Base-by-base conservation (phyloP, 2,329 filamentous ascomycete species). In the Raffaelea deltoideospora region DNA sequence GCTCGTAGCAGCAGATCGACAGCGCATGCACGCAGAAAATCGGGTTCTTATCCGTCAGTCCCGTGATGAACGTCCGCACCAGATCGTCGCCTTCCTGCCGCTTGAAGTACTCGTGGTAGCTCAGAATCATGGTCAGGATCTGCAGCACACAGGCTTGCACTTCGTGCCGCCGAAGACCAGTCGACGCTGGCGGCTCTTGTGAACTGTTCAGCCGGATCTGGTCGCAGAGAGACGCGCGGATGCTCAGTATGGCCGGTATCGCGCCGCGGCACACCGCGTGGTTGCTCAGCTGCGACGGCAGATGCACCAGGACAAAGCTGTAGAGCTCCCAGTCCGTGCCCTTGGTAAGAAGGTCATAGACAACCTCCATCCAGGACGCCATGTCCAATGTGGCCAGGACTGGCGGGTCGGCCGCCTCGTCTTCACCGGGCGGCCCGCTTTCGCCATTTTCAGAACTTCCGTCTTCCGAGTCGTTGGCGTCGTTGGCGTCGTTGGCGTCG, bases 21-120 rank as follows among this genome's bases (percentile, higher is more conserved):
- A 98, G 64, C 0, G 88, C 88, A 54, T 98, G 88, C 37, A 98
- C 94, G 56, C 90, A 98, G 43, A 77, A 82, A 50, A 87, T 90
- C 17, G 86, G 85, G 37, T 85, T 92, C 44, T 81, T 73, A 49
- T 94, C 86, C 71, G 79, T 75, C 40, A 96, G 83, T 2, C 88
- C 88, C 38, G 80, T 71, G 46, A 92, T 75, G 51, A 98, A 95
- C 0, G 83, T 76, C 45, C 78, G 77, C 20, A 94, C 84, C 26
- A 94, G 76, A 29, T 93, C 85, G 49, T 95, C 87, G 53, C 93
- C 79, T 48, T 96, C 86, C 22, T 72, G 70, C 50, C 87, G 87
- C 37, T 76, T 69, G 52, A 93, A 92, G 47, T 85, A 70, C 37
- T 79, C 73, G 53, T 95, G 85, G 50, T 95, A 98, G 53, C 86